Evolutionary conservation across 1,284 basidiomycete genomes (phyloP), one percentile per base, ranked within the genome.

Genomic region (Meripilus lineatus): DNA sequence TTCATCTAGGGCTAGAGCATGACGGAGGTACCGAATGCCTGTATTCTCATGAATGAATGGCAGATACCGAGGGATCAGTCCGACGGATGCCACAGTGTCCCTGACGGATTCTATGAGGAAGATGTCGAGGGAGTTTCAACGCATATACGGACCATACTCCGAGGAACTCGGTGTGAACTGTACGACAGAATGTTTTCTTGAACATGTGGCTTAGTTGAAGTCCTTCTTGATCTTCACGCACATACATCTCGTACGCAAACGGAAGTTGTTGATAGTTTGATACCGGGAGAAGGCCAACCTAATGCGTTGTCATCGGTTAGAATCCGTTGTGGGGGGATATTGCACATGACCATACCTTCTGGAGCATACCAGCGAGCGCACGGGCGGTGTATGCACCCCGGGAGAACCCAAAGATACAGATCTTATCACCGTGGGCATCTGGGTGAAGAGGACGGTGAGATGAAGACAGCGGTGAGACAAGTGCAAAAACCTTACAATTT

Each of bases 351-450:
- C 48, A 49, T 42, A 63, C 61, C 51, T 70, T 71, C 43, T 63
- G 60, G 21, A 72, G 56, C 62, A 72, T 68, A 1, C 69, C 70
- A 18, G 69, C 68, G 24, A 72, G 58, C n/a, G 68, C 67, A 4
- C 70, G 55, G 11, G 70, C 70, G 0, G 69, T 71, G 48, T 71
- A 71, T 26, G 70, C 70, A 8, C 70, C 70, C 14, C 70, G 59
- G 4, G 64, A 66, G 54, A 72, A 72, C 13, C 64, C 64, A 51
- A 67, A 67, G 5, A 67, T 53, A 38, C 61, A 63, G 18, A 68
- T 65, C 45, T 58, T 59, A 48, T 61, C 59, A 15, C 55, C 56
- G 5, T 46, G 33, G 24, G 47, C 51, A 33, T 58, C 58, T 58
- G 32, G 6, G n/a, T 15, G 8, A 35, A 28, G 4, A 15, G 32